Evolutionary conservation across 1,284 basidiomycete species (phyloP).

Genomic region (Trametes hirsuta): DNA sequence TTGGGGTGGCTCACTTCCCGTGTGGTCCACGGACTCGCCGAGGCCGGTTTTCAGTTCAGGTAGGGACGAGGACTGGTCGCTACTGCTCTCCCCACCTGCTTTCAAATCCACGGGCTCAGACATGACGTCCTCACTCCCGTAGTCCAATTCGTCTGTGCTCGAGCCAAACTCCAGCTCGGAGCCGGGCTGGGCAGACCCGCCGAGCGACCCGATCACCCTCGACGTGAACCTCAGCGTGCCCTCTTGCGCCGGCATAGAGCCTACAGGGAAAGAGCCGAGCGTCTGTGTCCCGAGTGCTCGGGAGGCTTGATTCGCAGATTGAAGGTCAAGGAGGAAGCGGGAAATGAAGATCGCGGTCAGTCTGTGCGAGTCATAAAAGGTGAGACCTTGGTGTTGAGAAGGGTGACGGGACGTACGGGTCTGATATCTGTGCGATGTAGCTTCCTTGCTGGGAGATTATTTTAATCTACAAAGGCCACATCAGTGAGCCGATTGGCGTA

Average conservation of each 20-base stretch:
- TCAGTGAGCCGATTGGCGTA: not conserved
- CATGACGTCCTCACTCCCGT: too few relatives aligned
- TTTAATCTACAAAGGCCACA: not conserved
- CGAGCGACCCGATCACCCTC: conserved; percentile 1
- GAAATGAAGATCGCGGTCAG: conserved; percentile 11
- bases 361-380: not conserved
- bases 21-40: too few relatives aligned
- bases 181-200: not conserved
- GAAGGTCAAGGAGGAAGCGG: conserved; percentile 15
- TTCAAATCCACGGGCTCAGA: too few relatives aligned
- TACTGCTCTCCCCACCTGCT: too few relatives aligned
- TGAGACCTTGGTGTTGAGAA: not conserved
- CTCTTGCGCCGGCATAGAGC: not conserved
- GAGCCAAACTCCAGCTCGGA: not conserved
- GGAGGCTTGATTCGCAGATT: not conserved
- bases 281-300: not conserved
- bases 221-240: not conserved
- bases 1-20: too few relatives aligned
- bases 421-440: not conserved
- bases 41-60: too few relatives aligned
- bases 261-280: not conserved
- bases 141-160: too few relatives aligned
- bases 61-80: too few relatives aligned
- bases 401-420: not conserved
- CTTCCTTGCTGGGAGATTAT: not conserved